Conservation (phyloP, 2,329 filamentous ascomycete genomes). For the Claviceps capensis region DNA sequence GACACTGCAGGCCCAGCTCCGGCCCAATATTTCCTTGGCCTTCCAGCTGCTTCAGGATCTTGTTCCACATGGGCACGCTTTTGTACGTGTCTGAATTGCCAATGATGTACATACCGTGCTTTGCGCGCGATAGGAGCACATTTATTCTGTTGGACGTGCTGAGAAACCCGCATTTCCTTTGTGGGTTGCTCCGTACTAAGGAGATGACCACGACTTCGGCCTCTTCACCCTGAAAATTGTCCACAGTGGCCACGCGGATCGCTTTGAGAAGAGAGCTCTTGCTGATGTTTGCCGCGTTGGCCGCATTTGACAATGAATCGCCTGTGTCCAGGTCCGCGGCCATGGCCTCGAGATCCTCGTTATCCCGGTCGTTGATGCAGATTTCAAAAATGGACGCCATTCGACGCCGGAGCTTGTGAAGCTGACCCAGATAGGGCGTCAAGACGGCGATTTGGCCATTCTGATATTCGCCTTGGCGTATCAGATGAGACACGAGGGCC, state of each 20-base stretch:
- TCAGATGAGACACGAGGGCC: constrained; percentile 49
- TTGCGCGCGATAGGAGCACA: constrained; percentile 51
- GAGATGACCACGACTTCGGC: constrained; percentile 57
- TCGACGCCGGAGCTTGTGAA: constrained; percentile 32
- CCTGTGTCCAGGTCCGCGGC: background rate
- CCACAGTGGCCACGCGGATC: constrained; percentile 49
- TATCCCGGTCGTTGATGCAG: constrained; percentile 49
- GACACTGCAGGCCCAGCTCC: constrained; percentile 40
- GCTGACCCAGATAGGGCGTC: constrained; percentile 50
- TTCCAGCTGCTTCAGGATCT: constrained; percentile 40
- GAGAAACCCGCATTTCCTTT: constrained; percentile 49
- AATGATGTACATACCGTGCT: constrained; percentile 59
- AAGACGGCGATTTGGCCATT: constrained; percentile 53
- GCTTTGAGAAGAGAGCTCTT: constrained; percentile 26
- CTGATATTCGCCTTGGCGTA: constrained; percentile 48
- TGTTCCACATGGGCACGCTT: constrained; percentile 47
- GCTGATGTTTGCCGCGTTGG: background rate
- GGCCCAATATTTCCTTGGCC: constrained; percentile 32
- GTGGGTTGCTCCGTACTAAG: constrained; percentile 53
- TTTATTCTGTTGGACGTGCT: constrained; percentile 54
- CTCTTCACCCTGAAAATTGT: constrained; percentile 71
- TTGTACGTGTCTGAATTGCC: constrained; percentile 48
- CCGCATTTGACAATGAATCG: background rate
- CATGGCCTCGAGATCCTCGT: constrained; percentile 15
- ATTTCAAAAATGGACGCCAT: constrained; percentile 42